phyloP scores from a whole-genome alignment of 2,329 filamentous ascomycete genomes.

The Monilinia vaccinii-corymbosi region DNA sequence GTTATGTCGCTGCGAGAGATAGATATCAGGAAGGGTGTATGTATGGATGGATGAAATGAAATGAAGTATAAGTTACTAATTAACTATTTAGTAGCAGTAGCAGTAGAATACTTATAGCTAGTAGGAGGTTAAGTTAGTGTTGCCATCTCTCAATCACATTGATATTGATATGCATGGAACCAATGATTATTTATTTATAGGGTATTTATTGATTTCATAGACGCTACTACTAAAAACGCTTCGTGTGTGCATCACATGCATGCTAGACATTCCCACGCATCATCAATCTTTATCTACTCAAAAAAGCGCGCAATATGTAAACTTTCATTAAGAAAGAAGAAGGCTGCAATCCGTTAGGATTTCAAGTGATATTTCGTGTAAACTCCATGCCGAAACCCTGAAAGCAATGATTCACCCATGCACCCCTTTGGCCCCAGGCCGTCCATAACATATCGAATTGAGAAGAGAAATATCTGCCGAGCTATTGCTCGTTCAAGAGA shows the following conservation, averaged over 20 bases:
- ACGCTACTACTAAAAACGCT: background rate
- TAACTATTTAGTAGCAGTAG: no score
- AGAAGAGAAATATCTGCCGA: constrained; percentile 18
- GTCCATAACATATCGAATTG: constrained; percentile 22
- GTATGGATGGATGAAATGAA: no score
- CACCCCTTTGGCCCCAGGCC: constrained; percentile 23
- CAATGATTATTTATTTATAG: background rate
- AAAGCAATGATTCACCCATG: background rate
- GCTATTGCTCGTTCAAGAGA: constrained; percentile 23
- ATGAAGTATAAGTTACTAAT: no score
- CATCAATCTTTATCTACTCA: background rate
- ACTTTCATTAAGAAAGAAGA: background rate
- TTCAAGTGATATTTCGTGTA: background rate
- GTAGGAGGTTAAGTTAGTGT: no score
- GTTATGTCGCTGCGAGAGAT: no score
- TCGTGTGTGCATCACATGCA: background rate
- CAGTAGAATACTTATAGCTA: no score
- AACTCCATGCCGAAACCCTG: background rate
- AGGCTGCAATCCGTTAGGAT: background rate
- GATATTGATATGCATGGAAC: no score
- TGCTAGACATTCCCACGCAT: no score
- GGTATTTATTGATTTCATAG: background rate
- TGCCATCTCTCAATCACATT: no score
- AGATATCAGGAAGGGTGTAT: no score
- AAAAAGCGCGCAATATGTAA: no score